Evolutionary conservation across 768 basidiomycete species (phyloP).

Genomic region (Amanita fuliginea): DNA sequence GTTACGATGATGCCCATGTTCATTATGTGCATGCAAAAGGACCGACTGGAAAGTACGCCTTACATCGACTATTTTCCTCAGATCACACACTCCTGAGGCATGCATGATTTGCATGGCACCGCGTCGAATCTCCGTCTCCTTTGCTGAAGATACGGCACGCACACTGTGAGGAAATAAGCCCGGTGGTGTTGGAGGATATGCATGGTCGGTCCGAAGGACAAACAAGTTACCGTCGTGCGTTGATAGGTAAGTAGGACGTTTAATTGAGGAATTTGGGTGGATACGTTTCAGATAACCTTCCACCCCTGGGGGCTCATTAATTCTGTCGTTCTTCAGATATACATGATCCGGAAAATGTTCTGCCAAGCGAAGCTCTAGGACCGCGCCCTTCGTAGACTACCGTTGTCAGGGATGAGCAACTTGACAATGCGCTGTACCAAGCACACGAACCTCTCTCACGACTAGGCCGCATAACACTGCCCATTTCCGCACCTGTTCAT

Average conservation of each 20-base stretch:
- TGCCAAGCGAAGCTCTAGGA: conserved; percentile 66
- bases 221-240: conserved; percentile 71
- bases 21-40: conserved; percentile 25
- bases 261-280: conserved; percentile 42
- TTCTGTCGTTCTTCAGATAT: conserved; percentile 30
- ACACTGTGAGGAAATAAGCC: conserved; percentile 23
- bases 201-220: conserved; percentile 34
- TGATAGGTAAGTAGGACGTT: conserved; percentile 55
- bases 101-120: conserved; percentile 53
- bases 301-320: conserved; percentile 69
- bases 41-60: conserved; percentile 46
- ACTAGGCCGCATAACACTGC: conserved; percentile 68
- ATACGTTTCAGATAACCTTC: conserved; percentile 83
- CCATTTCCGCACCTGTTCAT: conserved; percentile 56
- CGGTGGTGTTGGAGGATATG: conserved; percentile 64
- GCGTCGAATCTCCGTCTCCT: conserved; percentile 45
- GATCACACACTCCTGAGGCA: conserved; percentile 60
- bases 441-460: conserved; percentile 47
- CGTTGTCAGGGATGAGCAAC: not conserved
- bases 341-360: conserved; percentile 50
- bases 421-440: not conserved
- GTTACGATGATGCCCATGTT: conserved; percentile 19
- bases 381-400: conserved; percentile 30
- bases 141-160: conserved; percentile 24
- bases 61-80: conserved; percentile 58